A percentile compares a stretch with the other conserved stretches of the same genome.
phyloP scores from a whole-genome alignment of 2,329 filamentous ascomycete genomes.

The Decorospora gaudefroyi region DNA sequence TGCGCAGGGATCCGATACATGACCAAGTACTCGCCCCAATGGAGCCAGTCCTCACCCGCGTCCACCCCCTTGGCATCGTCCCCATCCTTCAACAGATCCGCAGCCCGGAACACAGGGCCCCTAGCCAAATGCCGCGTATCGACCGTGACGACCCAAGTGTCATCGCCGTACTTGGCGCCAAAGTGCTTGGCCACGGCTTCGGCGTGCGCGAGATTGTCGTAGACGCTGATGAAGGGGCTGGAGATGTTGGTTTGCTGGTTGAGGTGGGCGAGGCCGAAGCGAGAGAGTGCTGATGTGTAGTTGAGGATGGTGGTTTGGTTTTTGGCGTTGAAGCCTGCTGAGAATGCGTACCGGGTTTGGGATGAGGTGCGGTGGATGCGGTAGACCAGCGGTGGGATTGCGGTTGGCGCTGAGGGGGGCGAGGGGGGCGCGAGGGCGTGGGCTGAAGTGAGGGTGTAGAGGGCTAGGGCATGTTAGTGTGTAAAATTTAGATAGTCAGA shows the following conservation, averaged over 20 bases:
- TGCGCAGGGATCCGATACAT: slow-evolving; percentile 43
- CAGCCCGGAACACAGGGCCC: slow-evolving; percentile 42
- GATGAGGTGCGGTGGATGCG: slow-evolving; percentile 35
- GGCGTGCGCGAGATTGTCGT: slow-evolving; percentile 34
- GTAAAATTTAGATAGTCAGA: background rate
- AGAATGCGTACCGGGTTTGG: slow-evolving; percentile 41
- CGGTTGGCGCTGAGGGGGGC: slow-evolving; percentile 22
- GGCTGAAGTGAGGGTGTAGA: slow-evolving; percentile 11
- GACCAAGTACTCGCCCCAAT: slow-evolving; percentile 44
- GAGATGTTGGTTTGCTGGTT: slow-evolving; percentile 44
- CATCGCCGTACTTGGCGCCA: slow-evolving; percentile 27
- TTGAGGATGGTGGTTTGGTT: slow-evolving; percentile 45
- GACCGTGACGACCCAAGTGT: slow-evolving; percentile 33
- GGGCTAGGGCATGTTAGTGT: slow-evolving; percentile 10
- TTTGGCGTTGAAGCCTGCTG: slow-evolving; percentile 39
- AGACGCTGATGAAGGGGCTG: slow-evolving; percentile 43
- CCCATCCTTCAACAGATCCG: slow-evolving; percentile 29
- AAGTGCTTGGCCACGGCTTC: slow-evolving; percentile 33
- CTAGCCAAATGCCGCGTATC: slow-evolving; percentile 39
- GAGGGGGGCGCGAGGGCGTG: slow-evolving; percentile 3
- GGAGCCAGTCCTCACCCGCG: slow-evolving; percentile 25
- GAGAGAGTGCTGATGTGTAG: slow-evolving; percentile 26
- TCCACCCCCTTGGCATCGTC: slow-evolving; percentile 7
- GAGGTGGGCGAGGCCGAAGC: slow-evolving; percentile 40
- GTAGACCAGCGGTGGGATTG: slow-evolving; percentile 37